These are phyloP conservation scores for Scedosporium aurantiacum DNA, from an alignment of 2,329 filamentous ascomycete species.

Conservation along the genomic window DNA sequence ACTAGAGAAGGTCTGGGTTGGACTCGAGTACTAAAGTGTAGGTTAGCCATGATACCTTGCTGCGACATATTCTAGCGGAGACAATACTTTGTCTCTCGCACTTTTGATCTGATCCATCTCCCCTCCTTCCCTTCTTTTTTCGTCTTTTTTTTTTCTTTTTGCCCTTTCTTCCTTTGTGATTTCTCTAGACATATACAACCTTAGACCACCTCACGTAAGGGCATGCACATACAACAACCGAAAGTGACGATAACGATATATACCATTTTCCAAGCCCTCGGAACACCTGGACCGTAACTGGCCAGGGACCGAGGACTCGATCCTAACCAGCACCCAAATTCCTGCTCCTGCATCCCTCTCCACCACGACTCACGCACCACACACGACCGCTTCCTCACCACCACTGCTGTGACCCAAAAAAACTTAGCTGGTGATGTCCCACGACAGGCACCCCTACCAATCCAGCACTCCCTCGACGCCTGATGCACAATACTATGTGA, in stretches of 20 bases:
- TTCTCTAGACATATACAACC: neutral
- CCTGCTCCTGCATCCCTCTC: neutral
- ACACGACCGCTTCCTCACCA: neutral
- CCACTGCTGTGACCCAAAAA: neutral
- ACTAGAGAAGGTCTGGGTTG: neutral
- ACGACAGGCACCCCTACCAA: neutral
- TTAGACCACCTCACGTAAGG: neutral
- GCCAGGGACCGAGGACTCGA: constrained; percentile 6
- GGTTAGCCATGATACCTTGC: neutral
- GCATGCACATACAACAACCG: neutral
- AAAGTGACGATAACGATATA: neutral
- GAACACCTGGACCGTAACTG: constrained; percentile 6
- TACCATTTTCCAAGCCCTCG: neutral
- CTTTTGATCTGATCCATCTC: neutral
- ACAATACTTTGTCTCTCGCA: constrained; percentile 1
- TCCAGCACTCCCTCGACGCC: neutral
- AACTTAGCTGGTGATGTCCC: neutral
- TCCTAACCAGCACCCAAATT: neutral
- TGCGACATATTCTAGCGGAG: neutral
- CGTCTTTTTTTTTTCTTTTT: neutral
- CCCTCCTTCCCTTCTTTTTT: neutral
- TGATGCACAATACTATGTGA: neutral
- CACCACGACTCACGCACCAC: neutral
- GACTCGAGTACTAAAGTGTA: neutral
- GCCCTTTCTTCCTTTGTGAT: neutral